Evolutionary conservation across 257 asterid genomes (phyloP), one percentile per base, ranked within the genome.

Genomic region (Parsonsia alboflavescens): DNA sequence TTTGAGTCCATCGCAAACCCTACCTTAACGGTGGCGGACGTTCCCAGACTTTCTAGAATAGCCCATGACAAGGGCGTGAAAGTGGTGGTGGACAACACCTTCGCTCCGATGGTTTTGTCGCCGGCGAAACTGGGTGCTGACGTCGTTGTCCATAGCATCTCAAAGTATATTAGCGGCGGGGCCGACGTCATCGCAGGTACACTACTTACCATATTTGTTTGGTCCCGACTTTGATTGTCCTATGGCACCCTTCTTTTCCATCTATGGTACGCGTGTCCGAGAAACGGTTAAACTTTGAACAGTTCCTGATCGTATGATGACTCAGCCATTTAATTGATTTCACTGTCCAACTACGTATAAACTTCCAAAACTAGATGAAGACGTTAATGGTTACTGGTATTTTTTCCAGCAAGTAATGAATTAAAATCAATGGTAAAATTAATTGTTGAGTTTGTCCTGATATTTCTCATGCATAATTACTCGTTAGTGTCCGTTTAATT

Each of bases 141-240:
- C 77, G 97, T 94, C 19, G 99, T 94, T 52, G 85, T 94, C 12
- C 97, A 94, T 67, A 94, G 99, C 33, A 89, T 94, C 70, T 85
- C 99, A 62, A 94, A 94, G 87, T 94, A 85, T 75, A 89, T 94
- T 22, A 94, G 98, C 80, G 99, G 99, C 24, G 91, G 96, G 66
- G 98, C 97, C 61, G 99, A 94, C 67, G 86, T 94, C 66, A 90
- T 94, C 15, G 99, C 99, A 77, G 99, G 99, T 91, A 12, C 8
- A 42, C 36, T 9, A 13, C 41, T 49, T 71, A 10, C 6, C 0
- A 17, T 52, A n/a, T 17, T 33, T 10, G 6, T 33, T 17, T 7
- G 10, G 11, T 56, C 39, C 39, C 39, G 39, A 33, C 39, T 33
- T 33, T 33, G 46, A 42, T 42, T 42, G 12, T 52, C 66, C 46